Evolutionary conservation across 768 basidiomycete species (phyloP), one percentile per base, ranked within the genome.

Genomic region (Macrolepiota dolichaula): DNA sequence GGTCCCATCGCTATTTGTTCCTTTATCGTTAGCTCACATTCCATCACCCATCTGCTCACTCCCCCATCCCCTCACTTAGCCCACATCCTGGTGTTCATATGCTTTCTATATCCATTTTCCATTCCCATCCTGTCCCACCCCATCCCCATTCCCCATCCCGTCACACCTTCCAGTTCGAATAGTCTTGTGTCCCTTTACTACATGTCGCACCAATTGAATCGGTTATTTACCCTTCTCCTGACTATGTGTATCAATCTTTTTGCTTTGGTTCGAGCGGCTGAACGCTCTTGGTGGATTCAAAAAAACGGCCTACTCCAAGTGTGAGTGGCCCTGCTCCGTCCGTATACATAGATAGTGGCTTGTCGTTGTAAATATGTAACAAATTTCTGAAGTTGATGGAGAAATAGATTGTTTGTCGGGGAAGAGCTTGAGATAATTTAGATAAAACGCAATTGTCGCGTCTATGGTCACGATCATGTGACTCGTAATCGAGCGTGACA

Each of bases 401-500:
- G 11, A 9, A 35, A 9, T 35, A 53, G 36, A 50, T 37, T 56
- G 27, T 57, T 36, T 13, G 24, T 24, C 44, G 44, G 22, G n/a
- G 44, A n/a, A n/a, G n/a, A n/a, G 22, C 22, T 12, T 25, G 17
- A 1, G 11, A 24, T 49, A 22, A 7, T 24, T 49, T n/a, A 0
- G 2, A 12, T 27, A n/a, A 9, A 19, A 19, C 42, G 19, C 42
- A 42, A 6, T 40, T 40, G 42, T 44, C 19, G 42, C 19, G 42
- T 15, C 3, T 25, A 17, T 17, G 15, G 57, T 51, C 50, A 59
- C 37, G 29, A 51, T 51, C 57, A 60, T 53, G 59, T 60, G 59
- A 59, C 52, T 19, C 7, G 7, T 1, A 6, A 32, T 17, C 9
- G 25, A 24, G 47, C 19, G 56, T 57, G 56, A 42, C 49, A 24